Base-by-base conservation (phyloP, 1,284 basidiomycete genomes). In the Moesziomyces sp. region DNA sequence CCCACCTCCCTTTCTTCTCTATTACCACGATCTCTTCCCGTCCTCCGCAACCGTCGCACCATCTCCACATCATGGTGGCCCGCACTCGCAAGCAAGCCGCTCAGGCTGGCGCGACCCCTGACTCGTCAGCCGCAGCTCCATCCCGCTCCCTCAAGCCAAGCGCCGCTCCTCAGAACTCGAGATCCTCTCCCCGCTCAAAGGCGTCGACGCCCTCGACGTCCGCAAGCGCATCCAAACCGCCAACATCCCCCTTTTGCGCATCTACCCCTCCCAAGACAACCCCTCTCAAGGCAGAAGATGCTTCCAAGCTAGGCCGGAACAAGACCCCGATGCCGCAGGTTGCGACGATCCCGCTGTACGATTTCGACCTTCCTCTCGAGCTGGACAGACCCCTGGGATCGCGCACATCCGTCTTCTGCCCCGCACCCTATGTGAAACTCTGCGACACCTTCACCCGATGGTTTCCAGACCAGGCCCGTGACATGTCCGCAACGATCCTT, bases 291-390 rank as follows among this genome's bases (percentile, higher is more conserved):
- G 44, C 2, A 30, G 30, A 40, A 16, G 38, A 40, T 18, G 6
- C 16, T 8, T n/a, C 38, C 14, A 40, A 40, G 38, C 16, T 18
- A 1, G 38, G 7, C 38, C 1, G 5, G 5, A n/a, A 7, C 38
- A 18, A 40, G 18, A 6, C 38, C 2, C 1, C 45, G 11, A 11
- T 35, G 45, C 48, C 28, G 28, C 16, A 56, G 0, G 24, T 55
- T n/a, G 30, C 69, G 19, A 72, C 69, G 40, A 72, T 72, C 44
- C 69, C 69, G 42, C 56, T 72, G 30, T 67, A 42, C 28, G 69
- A 72, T 45, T 72, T 72, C 56, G 64, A 72, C 26, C 43, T 72
- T 40, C 69, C 58, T 1, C 55, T 72, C 18, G 69, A 72, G 44
- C 48, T 57, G 19, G 59, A 67, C 19, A 28, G 18, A 38, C 58